These are phyloP conservation scores for Emiliania huxleyi DNA, from an alignment of 78 protist species.

Conservation along the genomic window DNA sequence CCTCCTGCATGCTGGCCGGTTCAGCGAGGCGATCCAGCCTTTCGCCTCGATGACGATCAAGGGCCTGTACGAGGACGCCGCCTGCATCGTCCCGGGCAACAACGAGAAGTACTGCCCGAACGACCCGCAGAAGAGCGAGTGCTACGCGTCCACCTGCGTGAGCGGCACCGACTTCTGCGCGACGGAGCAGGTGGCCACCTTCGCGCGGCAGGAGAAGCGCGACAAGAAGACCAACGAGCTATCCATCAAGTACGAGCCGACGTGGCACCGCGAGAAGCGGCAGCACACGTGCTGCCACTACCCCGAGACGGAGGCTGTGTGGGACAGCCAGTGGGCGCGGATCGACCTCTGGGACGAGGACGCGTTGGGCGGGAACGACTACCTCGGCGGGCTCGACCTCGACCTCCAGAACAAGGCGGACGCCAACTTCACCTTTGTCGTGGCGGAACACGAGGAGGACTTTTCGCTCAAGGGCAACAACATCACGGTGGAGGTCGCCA, in stretches of 20 bases:
- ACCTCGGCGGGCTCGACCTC: background rate
- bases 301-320: background rate
- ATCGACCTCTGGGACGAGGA: background rate
- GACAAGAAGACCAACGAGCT: background rate
- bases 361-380: background rate
- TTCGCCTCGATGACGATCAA: background rate
- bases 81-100: background rate
- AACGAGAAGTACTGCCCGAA: background rate
- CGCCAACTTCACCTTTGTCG: background rate
- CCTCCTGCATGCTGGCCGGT: background rate
- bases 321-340: background rate
- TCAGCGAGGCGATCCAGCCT: background rate
- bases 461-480: background rate
- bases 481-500: background rate
- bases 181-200: background rate
- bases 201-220: background rate
- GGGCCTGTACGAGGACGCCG: background rate
- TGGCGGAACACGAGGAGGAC: background rate
- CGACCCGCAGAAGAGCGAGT: background rate
- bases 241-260: background rate
- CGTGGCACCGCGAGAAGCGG: background rate
- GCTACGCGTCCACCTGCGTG: background rate
- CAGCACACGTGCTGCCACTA: background rate
- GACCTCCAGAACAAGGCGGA: background rate
- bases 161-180: background rate